Conservation (phyloP, 2,329 filamentous ascomycete genomes). For the Neonectria neomacrospora region DNA sequence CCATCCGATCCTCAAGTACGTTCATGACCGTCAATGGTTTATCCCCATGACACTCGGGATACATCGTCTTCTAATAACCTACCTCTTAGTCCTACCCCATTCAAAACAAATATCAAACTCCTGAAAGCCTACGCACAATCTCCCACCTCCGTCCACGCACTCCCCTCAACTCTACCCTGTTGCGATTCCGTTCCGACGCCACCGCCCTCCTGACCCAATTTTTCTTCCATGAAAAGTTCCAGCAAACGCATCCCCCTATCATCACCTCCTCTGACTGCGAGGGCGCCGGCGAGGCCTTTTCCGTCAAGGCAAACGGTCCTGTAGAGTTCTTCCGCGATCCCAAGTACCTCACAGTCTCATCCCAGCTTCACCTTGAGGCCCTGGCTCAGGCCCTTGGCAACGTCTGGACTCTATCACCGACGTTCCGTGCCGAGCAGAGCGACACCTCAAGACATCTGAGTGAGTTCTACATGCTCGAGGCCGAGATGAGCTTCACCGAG, state of each 20-base stretch:
- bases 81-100: conserved; percentile 81
- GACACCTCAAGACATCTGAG: conserved; percentile 94
- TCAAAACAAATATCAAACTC: conserved; percentile 94
- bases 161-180: conserved; percentile 80
- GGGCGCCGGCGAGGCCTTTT: conserved; percentile 94
- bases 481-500: conserved; percentile 83
- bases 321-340: conserved; percentile 79
- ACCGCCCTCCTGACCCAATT: conserved; percentile 79
- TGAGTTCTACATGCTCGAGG: conserved; percentile 99
- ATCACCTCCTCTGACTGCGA: conserved; percentile 98
- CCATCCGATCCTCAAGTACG: conserved; percentile 81
- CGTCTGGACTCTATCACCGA: conserved; percentile 94
- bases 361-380: conserved; percentile 93
- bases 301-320: conserved; percentile 63
- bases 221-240: conserved; percentile 76
- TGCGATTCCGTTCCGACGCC: conserved; percentile 85
- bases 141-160: conserved; percentile 88
- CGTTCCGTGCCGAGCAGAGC: conserved; percentile 92
- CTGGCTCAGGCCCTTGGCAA: conserved; percentile 87
- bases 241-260: conserved; percentile 90
- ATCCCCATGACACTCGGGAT: neutral
- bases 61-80: conserved; percentile 24
- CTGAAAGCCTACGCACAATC: conserved; percentile 87
- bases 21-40: conserved; percentile 20
- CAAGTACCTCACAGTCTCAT: conserved; percentile 97